phyloP scores from a whole-genome alignment of 1,284 basidiomycete genomes.

The Xerocomus minutiporus region DNA sequence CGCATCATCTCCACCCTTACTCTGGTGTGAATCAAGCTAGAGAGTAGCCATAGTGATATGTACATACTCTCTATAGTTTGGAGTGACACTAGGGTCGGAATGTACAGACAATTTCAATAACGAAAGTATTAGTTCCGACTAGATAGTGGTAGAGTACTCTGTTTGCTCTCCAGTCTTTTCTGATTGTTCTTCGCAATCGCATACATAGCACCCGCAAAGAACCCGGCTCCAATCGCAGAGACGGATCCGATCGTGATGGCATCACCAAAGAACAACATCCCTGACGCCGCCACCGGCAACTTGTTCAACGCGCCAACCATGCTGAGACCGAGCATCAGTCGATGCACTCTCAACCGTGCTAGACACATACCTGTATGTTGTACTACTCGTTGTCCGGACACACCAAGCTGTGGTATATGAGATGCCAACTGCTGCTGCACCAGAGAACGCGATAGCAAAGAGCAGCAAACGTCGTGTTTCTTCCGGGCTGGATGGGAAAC shows the following conservation, averaged over 20 bases:
- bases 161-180: slow-evolving; percentile 59
- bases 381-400: slow-evolving; percentile 92
- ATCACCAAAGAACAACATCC: slow-evolving; percentile 96
- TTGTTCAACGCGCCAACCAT: slow-evolving; percentile 99
- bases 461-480: slow-evolving; percentile 79
- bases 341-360: background rate
- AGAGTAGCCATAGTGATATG: too few relatives aligned
- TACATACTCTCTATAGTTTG: background rate
- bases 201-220: slow-evolving; percentile 88
- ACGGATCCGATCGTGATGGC: slow-evolving; percentile 83
- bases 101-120: background rate
- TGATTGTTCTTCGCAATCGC: slow-evolving; percentile 89
- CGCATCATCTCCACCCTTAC: slow-evolving; percentile 26
- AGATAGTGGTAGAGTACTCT: slow-evolving; percentile 56
- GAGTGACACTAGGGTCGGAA: background rate
- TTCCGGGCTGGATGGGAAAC: slow-evolving; percentile 57
- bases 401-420: slow-evolving; percentile 99
- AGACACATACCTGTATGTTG: slow-evolving; percentile 79
- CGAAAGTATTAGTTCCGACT: slow-evolving; percentile 38
- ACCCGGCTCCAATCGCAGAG: slow-evolving; percentile 83
- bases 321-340: slow-evolving; percentile 40
- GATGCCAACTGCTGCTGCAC: slow-evolving; percentile 95
- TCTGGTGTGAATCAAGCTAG: background rate
- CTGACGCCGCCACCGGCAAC: slow-evolving; percentile 93
- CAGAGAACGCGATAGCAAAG: slow-evolving; percentile 90